phyloP scores from a whole-genome alignment of 805 yeast genomes.

The Yarrowia phangngaensis region DNA sequence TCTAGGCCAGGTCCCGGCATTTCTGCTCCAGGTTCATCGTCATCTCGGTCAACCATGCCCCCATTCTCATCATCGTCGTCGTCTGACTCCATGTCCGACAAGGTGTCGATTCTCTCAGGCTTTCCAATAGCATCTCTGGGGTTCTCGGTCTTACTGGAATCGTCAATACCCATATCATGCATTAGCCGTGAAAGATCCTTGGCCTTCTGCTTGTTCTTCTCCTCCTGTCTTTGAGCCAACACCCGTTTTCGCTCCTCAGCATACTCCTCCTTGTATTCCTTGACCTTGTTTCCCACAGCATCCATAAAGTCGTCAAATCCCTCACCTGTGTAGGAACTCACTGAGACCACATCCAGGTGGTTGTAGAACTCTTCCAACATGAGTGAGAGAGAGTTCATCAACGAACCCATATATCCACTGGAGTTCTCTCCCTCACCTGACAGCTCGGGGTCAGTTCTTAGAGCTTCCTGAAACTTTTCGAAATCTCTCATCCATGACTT shows the following conservation, averaged over 20 bases:
- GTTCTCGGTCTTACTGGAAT: slow-evolving; percentile 45
- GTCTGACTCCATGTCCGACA: slow-evolving; percentile 51
- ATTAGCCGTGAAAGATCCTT: slow-evolving; percentile 67
- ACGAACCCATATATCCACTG: slow-evolving; percentile 89
- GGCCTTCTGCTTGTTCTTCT: slow-evolving; percentile 68
- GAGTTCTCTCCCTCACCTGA: slow-evolving; percentile 55
- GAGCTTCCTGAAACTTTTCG: slow-evolving; percentile 80
- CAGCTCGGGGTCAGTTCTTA: slow-evolving; percentile 61
- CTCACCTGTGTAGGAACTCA: slow-evolving; percentile 86
- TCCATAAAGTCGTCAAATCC: slow-evolving; percentile 88
- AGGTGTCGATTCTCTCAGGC: slow-evolving; percentile 47
- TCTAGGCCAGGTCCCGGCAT: slow-evolving; percentile 29
- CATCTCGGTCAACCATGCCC: slow-evolving; percentile 37
- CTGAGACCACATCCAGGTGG: slow-evolving; percentile 87
- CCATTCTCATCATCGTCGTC: slow-evolving; percentile 42
- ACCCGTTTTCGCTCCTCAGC: slow-evolving; percentile 82
- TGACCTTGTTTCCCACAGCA: slow-evolving; percentile 82
- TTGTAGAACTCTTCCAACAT: slow-evolving; percentile 96
- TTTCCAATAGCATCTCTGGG: slow-evolving; percentile 44
- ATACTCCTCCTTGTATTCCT: slow-evolving; percentile 80
- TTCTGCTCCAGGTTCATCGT: slow-evolving; percentile 31
- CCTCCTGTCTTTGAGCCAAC: slow-evolving; percentile 67
- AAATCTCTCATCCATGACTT: slow-evolving; percentile 97
- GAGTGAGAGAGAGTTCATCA: slow-evolving; percentile 90
- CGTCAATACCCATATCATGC: slow-evolving; percentile 77